Evolutionary conservation across 73 alveolate species (phyloP).

Genomic region (Uronychia binucleata): DNA sequence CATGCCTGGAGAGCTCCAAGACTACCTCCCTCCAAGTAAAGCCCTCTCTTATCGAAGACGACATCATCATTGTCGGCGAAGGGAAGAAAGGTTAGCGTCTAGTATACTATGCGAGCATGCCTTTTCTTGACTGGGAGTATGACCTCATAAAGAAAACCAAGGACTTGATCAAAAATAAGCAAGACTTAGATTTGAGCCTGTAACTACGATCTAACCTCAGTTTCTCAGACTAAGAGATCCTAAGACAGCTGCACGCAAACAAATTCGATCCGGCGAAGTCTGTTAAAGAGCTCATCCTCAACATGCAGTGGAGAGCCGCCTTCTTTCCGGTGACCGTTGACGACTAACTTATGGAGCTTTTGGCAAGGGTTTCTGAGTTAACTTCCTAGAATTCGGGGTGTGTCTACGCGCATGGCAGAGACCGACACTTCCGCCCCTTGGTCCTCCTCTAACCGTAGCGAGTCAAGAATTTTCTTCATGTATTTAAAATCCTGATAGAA

Average conservation of each 20-base stretch:
- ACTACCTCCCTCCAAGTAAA: background rate
- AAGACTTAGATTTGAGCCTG: no score
- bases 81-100: background rate
- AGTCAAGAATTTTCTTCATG: background rate
- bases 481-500: background rate
- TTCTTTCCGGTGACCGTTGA: background rate
- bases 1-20: background rate
- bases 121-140: background rate
- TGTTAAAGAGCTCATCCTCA: background rate
- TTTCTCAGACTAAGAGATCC: background rate
- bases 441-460: background rate
- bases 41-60: background rate
- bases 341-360: background rate
- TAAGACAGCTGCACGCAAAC: background rate
- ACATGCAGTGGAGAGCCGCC: background rate
- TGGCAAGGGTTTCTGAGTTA: background rate
- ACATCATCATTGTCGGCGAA: background rate
- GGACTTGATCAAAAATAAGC: no score
- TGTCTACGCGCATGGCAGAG: constrained; percentile 21
- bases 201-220: background rate
- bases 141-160: background rate
- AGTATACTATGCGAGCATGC: background rate
- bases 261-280: background rate
- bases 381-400: constrained; percentile 10
- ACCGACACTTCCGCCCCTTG: constrained; percentile 13